Percentiles rank a stretch among this genome's conserved stretches.
Evolutionary conservation across 441 rosid genomes (phyloP).

Genomic region (Eutrema salsugineum): DNA sequence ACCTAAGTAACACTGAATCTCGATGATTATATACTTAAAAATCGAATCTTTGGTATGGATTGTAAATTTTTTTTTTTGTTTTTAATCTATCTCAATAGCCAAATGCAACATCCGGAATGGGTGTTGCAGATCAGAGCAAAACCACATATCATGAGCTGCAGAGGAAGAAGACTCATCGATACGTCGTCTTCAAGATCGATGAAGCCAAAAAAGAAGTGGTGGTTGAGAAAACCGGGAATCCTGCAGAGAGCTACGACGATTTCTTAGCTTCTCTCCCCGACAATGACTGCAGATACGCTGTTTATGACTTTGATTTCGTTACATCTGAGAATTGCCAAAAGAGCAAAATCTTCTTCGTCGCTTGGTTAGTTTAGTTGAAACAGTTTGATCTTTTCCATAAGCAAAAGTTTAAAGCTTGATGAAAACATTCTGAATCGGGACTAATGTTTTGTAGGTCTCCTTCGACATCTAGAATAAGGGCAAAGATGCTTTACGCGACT

Average conservation of each 20-base stretch:
- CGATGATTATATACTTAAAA: background rate
- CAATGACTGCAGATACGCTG: slow-evolving; percentile 66
- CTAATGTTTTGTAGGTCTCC: slow-evolving; percentile 52
- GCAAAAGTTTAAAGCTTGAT: background rate
- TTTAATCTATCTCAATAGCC: slow-evolving; percentile 30
- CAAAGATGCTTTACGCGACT: slow-evolving; percentile 72
- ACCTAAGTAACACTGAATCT: too few relatives aligned
- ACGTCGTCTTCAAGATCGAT: slow-evolving; percentile 75
- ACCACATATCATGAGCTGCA: slow-evolving; percentile 60
- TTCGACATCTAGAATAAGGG: slow-evolving; percentile 46
- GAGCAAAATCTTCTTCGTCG: slow-evolving; percentile 72
- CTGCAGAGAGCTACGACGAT: slow-evolving; percentile 69
- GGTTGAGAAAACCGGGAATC: slow-evolving; percentile 79
- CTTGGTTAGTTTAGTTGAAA: slow-evolving; percentile 39
- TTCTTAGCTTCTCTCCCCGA: slow-evolving; percentile 57
- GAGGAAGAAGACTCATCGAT: slow-evolving; percentile 80
- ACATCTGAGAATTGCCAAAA: slow-evolving; percentile 71
- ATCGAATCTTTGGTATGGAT: background rate
- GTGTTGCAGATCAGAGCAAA: slow-evolving; percentile 63
- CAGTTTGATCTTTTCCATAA: background rate
- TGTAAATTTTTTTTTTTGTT: background rate
- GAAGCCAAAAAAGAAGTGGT: slow-evolving; percentile 71
- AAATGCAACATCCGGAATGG: slow-evolving; percentile 81
- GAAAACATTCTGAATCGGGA: background rate
- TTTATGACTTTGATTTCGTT: slow-evolving; percentile 62